A percentile compares a stretch with the other conserved stretches of the same genome.
These are phyloP conservation scores for Capsella rubella DNA, from an alignment of 441 rosid genomes.

Conservation along the genomic window DNA sequence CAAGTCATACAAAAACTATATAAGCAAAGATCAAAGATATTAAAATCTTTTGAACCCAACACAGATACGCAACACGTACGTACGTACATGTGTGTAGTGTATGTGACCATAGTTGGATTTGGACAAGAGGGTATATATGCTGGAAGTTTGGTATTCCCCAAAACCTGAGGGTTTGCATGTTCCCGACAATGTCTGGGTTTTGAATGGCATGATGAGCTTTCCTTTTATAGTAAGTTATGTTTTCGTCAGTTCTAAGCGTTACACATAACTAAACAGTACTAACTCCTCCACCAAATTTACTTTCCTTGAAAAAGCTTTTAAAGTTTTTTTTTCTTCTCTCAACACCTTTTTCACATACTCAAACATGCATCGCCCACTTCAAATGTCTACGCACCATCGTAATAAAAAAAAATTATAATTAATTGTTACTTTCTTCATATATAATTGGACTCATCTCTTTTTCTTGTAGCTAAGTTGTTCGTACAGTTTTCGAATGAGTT, in stretches of 20 bases:
- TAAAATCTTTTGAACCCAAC: constrained; percentile 11
- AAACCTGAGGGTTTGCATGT: constrained; percentile 82
- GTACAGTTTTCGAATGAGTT: too few species aligned
- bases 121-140: constrained; percentile 43
- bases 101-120: constrained; percentile 39
- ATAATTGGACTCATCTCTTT: too few species aligned
- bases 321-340: constrained; percentile 18
- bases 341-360: constrained; percentile 34
- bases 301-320: constrained; percentile 40
- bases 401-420: background rate
- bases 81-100: background rate
- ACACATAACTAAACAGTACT: constrained; percentile 52
- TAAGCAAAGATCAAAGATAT: background rate
- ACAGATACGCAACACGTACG: constrained; percentile 1
- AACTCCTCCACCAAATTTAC: constrained; percentile 44
- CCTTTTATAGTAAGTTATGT: constrained; percentile 64
- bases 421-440: background rate
- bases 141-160: constrained; percentile 56
- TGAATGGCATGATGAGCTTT: constrained; percentile 80
- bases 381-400: background rate
- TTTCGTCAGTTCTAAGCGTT: constrained; percentile 60
- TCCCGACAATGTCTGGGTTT: constrained; percentile 83
- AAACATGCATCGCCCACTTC: constrained; percentile 12
- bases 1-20: constrained; percentile 21
- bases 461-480: too few species aligned